A percentile compares a stretch with the other conserved stretches of the same genome.
phyloP scores from a whole-genome alignment of 192 early-diverging fungal species.

The Gryganskiella cystojenkinii region DNA sequence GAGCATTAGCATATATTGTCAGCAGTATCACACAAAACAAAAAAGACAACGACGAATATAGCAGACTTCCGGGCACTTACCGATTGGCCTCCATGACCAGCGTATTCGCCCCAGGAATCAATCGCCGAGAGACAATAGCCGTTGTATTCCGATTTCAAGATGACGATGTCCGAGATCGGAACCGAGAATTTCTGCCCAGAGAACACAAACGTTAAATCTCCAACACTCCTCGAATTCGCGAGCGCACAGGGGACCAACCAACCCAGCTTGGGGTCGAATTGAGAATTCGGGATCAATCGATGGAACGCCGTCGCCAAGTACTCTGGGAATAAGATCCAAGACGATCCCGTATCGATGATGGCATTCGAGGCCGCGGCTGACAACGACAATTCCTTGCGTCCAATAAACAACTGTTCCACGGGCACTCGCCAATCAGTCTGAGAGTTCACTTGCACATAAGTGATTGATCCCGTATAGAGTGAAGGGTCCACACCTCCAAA shows the following conservation, averaged over 20 bases:
- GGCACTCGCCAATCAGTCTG: slow-evolving; percentile 66
- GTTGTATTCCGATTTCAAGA: slow-evolving; percentile 38
- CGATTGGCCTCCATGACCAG: slow-evolving; percentile 44
- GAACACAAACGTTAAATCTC: slow-evolving; percentile 39
- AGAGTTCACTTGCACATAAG: slow-evolving; percentile 60
- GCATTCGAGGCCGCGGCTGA: slow-evolving; percentile 53
- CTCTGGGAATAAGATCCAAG: slow-evolving; percentile 60
- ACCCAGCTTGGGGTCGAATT: slow-evolving; percentile 32
- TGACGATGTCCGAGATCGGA: slow-evolving; percentile 49
- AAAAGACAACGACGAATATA: background rate
- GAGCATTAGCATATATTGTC: background rate
- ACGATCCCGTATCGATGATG: slow-evolving; percentile 69
- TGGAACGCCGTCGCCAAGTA: slow-evolving; percentile 47
- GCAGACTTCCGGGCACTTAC: slow-evolving; percentile 7
- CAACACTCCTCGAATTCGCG: slow-evolving; percentile 32
- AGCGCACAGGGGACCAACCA: slow-evolving; percentile 38
- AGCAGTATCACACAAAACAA: background rate
- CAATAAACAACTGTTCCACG: slow-evolving; percentile 53
- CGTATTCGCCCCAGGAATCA: slow-evolving; percentile 43
- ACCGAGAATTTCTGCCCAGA: slow-evolving; percentile 27
- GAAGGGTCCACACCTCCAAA: slow-evolving; percentile 85
- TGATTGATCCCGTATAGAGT: slow-evolving; percentile 52
- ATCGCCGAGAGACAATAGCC: slow-evolving; percentile 39
- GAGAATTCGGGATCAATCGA: slow-evolving; percentile 36
- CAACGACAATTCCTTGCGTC: slow-evolving; percentile 31